Evolutionary conservation across 495 filamentous ascomycete species (phyloP).

Genomic region (Neurospora pannonica): DNA sequence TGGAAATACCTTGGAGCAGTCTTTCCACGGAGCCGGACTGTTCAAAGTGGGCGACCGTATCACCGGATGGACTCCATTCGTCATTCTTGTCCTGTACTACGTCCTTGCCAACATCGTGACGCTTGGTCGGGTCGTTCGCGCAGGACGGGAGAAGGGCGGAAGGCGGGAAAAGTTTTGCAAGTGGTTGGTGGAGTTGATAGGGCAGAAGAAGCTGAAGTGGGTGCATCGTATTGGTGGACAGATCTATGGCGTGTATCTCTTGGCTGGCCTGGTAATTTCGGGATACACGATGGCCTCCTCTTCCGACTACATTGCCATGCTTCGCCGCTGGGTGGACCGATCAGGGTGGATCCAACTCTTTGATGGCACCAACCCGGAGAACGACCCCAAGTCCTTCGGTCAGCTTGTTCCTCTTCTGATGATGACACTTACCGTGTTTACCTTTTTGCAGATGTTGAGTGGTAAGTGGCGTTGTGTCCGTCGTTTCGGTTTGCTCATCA

Average conservation of each 20-base stretch:
- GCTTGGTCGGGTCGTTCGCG: conserved; percentile 13
- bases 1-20: background rate
- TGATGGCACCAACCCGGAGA: conserved; percentile 14
- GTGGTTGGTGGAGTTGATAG: background rate
- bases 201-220: conserved; percentile 2
- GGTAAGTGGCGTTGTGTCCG: conserved; percentile 10
- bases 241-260: conserved; percentile 18
- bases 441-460: conserved; percentile 21
- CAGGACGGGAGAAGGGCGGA: conserved; percentile 11
- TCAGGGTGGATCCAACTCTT: conserved; percentile 21
- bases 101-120: conserved; percentile 15
- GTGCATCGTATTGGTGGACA: background rate
- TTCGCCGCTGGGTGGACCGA: conserved; percentile 21
- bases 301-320: conserved; percentile 15
- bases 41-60: conserved; percentile 14
- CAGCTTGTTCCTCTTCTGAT: conserved; percentile 27
- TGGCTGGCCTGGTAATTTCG: conserved; percentile 12
- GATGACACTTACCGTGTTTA: conserved; percentile 21
- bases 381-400: conserved; percentile 26
- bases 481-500: background rate
- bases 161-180: conserved; percentile 4
- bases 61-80: conserved; percentile 20
- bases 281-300: conserved; percentile 8
- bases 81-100: conserved; percentile 21
- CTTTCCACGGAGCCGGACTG: conserved; percentile 4